phyloP scores from a whole-genome alignment of 139 green algal species.

The Microglena sp. region DNA sequence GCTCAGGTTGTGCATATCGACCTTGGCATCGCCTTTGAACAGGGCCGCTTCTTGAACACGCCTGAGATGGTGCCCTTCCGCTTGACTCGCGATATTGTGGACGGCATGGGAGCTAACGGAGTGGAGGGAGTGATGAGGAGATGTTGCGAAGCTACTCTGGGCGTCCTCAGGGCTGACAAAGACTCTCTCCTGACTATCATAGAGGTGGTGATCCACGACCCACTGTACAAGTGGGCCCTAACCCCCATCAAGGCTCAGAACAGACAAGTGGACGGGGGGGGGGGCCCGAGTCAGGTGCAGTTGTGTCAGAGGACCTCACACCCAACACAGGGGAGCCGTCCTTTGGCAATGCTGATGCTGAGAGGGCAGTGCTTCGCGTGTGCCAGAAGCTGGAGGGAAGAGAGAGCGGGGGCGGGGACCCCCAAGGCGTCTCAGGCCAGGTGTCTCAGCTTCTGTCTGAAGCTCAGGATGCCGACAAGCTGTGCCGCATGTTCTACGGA shows the following conservation, averaged over 20 bases:
- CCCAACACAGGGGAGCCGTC: neutral
- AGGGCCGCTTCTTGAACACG: conserved; percentile 71
- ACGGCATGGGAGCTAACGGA: conserved; percentile 82
- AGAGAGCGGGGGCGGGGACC: conserved; percentile 46
- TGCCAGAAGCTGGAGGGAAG: conserved; percentile 83
- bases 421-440: conserved; percentile 54
- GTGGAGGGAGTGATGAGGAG: conserved; percentile 83
- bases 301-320: neutral
- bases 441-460: conserved; percentile 71
- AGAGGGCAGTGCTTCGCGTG: conserved; percentile 78
- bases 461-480: conserved; percentile 68
- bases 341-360: conserved; percentile 71
- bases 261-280: conserved; percentile 31
- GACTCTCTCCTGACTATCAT: conserved; percentile 59
- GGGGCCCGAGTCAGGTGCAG: neutral
- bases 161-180: conserved; percentile 50
- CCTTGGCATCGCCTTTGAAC: conserved; percentile 95
- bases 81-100: conserved; percentile 86
- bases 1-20: conserved; percentile 96
- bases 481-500: conserved; percentile 77
- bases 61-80: conserved; percentile 93
- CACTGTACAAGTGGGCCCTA: conserved; percentile 77
- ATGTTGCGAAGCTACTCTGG: conserved; percentile 79
- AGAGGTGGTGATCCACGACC: conserved; percentile 87
- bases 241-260: conserved; percentile 40